Conservation (phyloP, 352 stramenopile genomes). For the Thalassiosira allenii region DNA sequence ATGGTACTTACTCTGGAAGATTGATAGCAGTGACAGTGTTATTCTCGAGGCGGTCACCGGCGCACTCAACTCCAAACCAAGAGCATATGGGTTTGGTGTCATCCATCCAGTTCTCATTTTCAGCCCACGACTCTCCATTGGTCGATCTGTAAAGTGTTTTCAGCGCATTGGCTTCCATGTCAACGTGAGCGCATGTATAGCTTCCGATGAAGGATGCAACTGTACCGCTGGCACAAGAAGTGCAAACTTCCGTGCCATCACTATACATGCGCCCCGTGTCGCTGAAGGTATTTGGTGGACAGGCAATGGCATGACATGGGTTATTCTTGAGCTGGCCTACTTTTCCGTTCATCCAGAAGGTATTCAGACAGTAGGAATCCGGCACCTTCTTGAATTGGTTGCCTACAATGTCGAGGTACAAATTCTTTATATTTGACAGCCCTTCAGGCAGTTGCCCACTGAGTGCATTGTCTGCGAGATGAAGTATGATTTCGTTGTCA, state of each 20-base stretch:
- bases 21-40: conserved; percentile 54
- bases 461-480: conserved; percentile 77
- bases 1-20: conserved; percentile 37
- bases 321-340: conserved; percentile 52
- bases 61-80: conserved; percentile 64
- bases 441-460: conserved; percentile 51
- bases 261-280: conserved; percentile 42
- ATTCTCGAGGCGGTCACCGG: conserved; percentile 52
- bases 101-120: conserved; percentile 67
- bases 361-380: conserved; percentile 49
- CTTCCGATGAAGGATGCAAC: conserved; percentile 55
- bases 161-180: conserved; percentile 40
- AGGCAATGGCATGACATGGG: conserved; percentile 64
- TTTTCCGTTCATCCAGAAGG: conserved; percentile 62
- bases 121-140: conserved; percentile 44
- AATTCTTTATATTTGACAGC: conserved; percentile 57
- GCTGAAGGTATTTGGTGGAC: conserved; percentile 56
- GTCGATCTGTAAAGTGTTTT: conserved; percentile 57
- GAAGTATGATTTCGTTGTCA: conserved; percentile 67
- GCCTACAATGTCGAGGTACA: conserved; percentile 62
- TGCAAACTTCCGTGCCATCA: conserved; percentile 39
- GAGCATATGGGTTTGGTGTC: conserved; percentile 59
- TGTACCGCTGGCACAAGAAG: conserved; percentile 42
- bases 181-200: conserved; percentile 44
- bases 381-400: conserved; percentile 64